phyloP scores from a whole-genome alignment of 2,329 filamentous ascomycete genomes.

The Cercospora sp. region DNA sequence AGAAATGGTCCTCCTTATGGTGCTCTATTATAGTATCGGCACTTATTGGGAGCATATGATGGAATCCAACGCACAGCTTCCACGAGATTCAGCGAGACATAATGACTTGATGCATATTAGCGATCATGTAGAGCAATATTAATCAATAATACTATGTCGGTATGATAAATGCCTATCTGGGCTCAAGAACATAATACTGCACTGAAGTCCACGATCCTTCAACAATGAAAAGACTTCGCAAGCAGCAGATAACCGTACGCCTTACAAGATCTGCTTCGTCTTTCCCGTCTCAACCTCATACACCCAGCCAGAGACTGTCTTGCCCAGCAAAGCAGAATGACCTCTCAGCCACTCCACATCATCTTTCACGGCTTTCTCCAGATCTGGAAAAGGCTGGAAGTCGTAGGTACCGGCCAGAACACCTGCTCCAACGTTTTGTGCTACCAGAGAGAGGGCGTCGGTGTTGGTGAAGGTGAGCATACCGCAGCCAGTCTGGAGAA shows the following conservation, averaged over 20 bases:
- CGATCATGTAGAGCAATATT: background rate
- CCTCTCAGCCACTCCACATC: slow-evolving; percentile 66
- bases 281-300: slow-evolving; percentile 76
- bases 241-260: background rate
- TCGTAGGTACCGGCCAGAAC: slow-evolving; percentile 39
- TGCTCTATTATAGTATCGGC: background rate
- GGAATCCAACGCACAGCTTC: background rate
- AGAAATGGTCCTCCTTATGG: background rate
- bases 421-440: slow-evolving; percentile 49
- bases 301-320: slow-evolving; percentile 67
- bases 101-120: background rate
- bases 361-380: slow-evolving; percentile 64
- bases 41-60: background rate
- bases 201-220: too few species aligned
- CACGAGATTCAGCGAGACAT: background rate
- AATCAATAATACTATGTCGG: background rate
- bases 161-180: too few species aligned
- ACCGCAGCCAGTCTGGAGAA: slow-evolving; percentile 65
- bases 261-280: slow-evolving; percentile 50
- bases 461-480: slow-evolving; percentile 69
- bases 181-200: too few species aligned
- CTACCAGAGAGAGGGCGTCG: slow-evolving; percentile 57
- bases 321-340: slow-evolving; percentile 60
- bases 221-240: background rate
- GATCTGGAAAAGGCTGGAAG: slow-evolving; percentile 66